Evolutionary conservation across 805 yeast species (phyloP).

Genomic region (Kuraishia capsulata): DNA sequence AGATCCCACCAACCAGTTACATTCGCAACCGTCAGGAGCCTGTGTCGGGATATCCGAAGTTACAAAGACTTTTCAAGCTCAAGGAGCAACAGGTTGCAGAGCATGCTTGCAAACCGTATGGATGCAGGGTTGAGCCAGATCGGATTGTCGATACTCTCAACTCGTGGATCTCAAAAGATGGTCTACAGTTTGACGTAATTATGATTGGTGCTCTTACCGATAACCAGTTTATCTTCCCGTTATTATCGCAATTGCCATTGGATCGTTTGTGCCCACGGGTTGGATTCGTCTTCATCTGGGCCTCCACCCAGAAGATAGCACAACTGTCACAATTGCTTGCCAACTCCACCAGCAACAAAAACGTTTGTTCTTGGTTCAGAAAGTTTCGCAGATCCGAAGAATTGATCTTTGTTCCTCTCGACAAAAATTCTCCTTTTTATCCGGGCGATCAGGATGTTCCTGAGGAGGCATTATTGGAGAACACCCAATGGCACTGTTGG

Average conservation of each 20-base stretch:
- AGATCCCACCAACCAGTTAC: conserved; percentile 49
- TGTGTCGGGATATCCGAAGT: conserved; percentile 79
- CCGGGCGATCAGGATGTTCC: conserved; percentile 37
- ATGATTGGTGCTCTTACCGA: conserved; percentile 86
- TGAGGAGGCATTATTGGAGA: conserved; percentile 46
- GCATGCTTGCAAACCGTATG: conserved; percentile 56
- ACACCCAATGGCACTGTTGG: conserved; percentile 94
- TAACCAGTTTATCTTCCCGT: conserved; percentile 56
- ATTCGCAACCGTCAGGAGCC: conserved; percentile 61
- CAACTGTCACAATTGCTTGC: conserved; percentile 48
- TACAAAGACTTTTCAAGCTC: conserved; percentile 56
- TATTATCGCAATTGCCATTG: conserved; percentile 59
- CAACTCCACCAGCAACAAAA: conserved; percentile 25
- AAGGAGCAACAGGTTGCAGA: conserved; percentile 48
- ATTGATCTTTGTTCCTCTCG: conserved; percentile 70
- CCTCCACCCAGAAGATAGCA: conserved; percentile 62
- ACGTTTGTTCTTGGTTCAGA: conserved; percentile 29
- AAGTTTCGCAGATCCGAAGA: conserved; percentile 87
- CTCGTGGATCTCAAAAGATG: conserved; percentile 50
- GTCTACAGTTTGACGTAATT: conserved; percentile 73
- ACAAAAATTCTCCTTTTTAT: conserved; percentile 52
- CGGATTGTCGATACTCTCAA: conserved; percentile 49
- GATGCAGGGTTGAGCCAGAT: conserved; percentile 43
- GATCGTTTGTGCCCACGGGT: conserved; percentile 74
- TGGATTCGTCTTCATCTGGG: conserved; percentile 83